Evolutionary conservation across 2,329 filamentous ascomycete species (phyloP).

Genomic region (Drechslerella stenobrocha): DNA sequence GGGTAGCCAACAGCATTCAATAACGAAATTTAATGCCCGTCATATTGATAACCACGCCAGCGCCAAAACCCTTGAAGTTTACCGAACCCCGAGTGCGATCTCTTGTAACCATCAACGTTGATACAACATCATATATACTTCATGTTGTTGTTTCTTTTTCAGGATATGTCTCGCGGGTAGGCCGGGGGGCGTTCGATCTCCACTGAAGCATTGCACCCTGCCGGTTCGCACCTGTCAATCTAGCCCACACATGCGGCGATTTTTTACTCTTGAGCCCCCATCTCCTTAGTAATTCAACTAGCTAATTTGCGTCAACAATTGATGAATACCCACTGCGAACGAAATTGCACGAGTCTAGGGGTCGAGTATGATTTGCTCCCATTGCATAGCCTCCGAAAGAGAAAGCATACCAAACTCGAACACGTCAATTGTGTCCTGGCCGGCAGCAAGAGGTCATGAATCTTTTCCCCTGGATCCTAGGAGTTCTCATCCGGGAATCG

Average conservation of each 20-base stretch:
- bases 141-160: slow-evolving; percentile 28
- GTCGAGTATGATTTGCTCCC: background rate
- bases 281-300: background rate
- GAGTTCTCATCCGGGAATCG: background rate
- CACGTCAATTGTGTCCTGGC: background rate
- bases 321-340: background rate
- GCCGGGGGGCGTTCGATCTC: slow-evolving; percentile 1
- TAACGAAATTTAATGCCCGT: background rate
- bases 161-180: slow-evolving; percentile 15
- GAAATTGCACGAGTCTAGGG: background rate
- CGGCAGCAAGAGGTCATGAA: background rate
- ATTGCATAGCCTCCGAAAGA: background rate
- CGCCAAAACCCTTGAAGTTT: no score
- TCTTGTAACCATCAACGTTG: slow-evolving; percentile 1
- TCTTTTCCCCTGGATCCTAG: background rate
- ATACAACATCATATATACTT: slow-evolving; percentile 11
- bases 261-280: slow-evolving; percentile 2
- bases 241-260: background rate
- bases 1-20: background rate
- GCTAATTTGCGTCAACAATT: background rate
- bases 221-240: background rate
- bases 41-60: background rate
- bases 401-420: background rate
- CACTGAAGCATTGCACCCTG: no score
- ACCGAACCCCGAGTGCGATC: slow-evolving; percentile 43